Percentiles rank a stretch among this genome's conserved stretches.
These are phyloP conservation scores for Przewalskia tangutica DNA, from an alignment of 257 asterid genomes.

Conservation along the genomic window DNA sequence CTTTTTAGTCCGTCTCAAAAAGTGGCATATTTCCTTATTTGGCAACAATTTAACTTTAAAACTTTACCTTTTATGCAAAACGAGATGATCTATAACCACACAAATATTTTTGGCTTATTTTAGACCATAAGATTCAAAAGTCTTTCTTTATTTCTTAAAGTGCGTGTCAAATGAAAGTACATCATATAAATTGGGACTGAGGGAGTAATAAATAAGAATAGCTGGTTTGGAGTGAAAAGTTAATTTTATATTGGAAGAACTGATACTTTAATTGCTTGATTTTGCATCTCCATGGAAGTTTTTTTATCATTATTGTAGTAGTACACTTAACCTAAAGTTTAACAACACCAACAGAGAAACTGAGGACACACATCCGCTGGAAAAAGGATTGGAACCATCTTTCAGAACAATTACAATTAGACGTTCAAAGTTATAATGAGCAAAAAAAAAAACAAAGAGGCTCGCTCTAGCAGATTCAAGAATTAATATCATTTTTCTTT, in stretches of 20 bases:
- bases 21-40: no score
- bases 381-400: background rate
- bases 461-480: background rate
- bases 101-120: no score
- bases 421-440: background rate
- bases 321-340: background rate
- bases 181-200: no score
- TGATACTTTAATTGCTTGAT: background rate
- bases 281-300: background rate
- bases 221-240: background rate
- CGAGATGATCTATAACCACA: no score
- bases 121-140: no score
- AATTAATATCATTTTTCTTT: background rate
- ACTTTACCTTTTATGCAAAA: no score
- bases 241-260: background rate
- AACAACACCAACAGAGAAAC: background rate
- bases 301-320: background rate
- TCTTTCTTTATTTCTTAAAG: no score
- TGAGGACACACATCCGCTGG: background rate
- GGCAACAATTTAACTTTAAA: no score
- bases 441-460: background rate
- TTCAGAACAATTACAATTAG: background rate
- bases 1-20: no score
- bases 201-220: background rate
- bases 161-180: no score